Evolutionary conservation across 2,329 filamentous ascomycete species (phyloP).

Genomic region (Amphichorda felina): DNA sequence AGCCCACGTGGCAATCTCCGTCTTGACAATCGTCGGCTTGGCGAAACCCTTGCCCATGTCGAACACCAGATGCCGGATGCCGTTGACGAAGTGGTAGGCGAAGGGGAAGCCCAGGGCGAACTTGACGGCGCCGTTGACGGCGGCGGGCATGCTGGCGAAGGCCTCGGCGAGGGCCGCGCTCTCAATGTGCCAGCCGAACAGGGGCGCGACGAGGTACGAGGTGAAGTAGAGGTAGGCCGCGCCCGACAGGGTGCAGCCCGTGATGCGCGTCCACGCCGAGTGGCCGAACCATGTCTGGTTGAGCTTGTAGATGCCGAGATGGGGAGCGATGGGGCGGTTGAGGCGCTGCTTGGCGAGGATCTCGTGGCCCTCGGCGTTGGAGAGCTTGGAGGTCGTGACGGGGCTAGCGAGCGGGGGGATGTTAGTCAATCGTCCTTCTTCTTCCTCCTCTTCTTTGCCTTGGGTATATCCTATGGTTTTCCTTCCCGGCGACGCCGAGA

Average conservation of each 20-base stretch:
- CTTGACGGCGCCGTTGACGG: slow-evolving; percentile 46
- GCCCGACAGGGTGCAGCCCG: slow-evolving; percentile 61
- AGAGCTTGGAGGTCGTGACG: slow-evolving; percentile 46
- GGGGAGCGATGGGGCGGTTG: slow-evolving; percentile 70
- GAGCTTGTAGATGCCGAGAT: slow-evolving; percentile 75
- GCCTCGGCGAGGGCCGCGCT: slow-evolving; percentile 46
- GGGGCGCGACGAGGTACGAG: slow-evolving; percentile 70
- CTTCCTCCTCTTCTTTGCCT: background rate
- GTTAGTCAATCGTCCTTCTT: slow-evolving; percentile 1
- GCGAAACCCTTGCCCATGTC: slow-evolving; percentile 39
- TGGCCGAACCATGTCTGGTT: slow-evolving; percentile 77
- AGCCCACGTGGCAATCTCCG: slow-evolving; percentile 36
- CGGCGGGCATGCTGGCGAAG: slow-evolving; percentile 45
- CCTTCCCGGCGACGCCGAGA: too few species aligned
- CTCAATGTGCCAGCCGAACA: slow-evolving; percentile 54
- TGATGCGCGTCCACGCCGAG: slow-evolving; percentile 68
- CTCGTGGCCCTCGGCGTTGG: slow-evolving; percentile 37
- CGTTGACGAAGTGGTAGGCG: slow-evolving; percentile 43
- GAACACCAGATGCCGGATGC: slow-evolving; percentile 40
- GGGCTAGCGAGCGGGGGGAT: slow-evolving; percentile 23
- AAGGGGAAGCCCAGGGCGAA: slow-evolving; percentile 46
- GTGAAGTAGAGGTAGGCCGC: slow-evolving; percentile 68
- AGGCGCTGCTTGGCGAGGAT: slow-evolving; percentile 76
- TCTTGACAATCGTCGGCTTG: slow-evolving; percentile 31
- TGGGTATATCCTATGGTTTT: too few species aligned